These are phyloP conservation scores for Uronychia binucleata DNA, from an alignment of 73 alveolate genomes.

Conservation along the genomic window DNA sequence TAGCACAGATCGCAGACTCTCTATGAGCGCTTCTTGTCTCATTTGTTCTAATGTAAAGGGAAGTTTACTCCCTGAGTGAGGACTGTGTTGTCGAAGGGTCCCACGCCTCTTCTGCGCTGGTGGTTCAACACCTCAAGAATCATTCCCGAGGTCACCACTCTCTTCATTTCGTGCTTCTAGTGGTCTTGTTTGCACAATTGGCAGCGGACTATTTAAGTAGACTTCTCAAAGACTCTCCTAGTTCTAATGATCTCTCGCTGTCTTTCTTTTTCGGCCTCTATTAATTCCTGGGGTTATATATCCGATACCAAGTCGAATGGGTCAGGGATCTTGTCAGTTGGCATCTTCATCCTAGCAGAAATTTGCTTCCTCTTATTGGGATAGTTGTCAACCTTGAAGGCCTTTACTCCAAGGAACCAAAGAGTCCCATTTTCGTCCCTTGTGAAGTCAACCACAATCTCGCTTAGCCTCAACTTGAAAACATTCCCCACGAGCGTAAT, in stretches of 20 bases:
- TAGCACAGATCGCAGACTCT: conserved; percentile 62
- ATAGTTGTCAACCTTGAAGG: background rate
- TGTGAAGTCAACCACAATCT: background rate
- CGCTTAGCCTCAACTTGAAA: background rate
- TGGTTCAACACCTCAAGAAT: conserved; percentile 31
- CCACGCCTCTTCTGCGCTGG: conserved; percentile 44
- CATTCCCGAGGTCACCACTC: conserved; percentile 50
- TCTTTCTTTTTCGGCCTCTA: background rate
- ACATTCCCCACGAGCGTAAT: background rate
- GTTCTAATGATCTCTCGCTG: background rate
- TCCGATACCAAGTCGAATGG: background rate
- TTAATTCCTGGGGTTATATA: background rate
- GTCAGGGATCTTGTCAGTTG: background rate
- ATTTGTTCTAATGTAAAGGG: conserved; percentile 21
- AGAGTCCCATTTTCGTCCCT: background rate
- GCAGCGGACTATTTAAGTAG: conserved; percentile 14
- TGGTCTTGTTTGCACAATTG: conserved; percentile 32
- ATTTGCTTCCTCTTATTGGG: background rate
- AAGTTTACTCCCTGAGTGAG: no score
- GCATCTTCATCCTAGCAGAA: background rate
- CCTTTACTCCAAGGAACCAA: background rate
- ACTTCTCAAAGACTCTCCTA: background rate
- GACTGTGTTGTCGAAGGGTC: conserved; percentile 39
- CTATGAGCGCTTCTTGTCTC: conserved; percentile 45
- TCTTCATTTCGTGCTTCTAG: conserved; percentile 16